Base-by-base conservation (phyloP, 2,329 filamentous ascomycete species). In the Emergomyces orientalis region DNA sequence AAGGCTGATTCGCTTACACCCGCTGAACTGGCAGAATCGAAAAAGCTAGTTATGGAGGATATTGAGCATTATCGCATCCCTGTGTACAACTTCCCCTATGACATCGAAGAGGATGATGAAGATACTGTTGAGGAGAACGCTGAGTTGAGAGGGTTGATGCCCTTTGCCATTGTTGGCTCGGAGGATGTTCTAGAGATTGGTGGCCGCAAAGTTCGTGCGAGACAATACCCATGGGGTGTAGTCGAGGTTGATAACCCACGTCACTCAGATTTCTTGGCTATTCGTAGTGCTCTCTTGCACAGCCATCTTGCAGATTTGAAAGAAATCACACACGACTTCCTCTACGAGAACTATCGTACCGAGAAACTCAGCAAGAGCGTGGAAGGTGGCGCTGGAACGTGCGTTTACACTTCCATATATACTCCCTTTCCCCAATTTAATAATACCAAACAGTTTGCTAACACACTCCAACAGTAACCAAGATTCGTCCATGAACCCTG, bases 361-460 rank as follows among this genome's bases (percentile, higher is more conserved):
- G 94, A 99, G 89, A 97, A 97, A 84, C 89, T 99, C 72, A 96
- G 90, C 83, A 99, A 97, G 90, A 97, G 91, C 76, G 94, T 99
- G 71, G 92, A 97, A 75, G 90, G 90, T 77, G 89, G 90, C 79
- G 84, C 86, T 79, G 85, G 86, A 85, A 86, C 86, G 91, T 96
- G 89, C 71, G 91, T 91, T 65, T 63, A 57, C 56, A 64, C 64
- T 37, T 22, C 43, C 8, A 30, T 49, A 19, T 34, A 51, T 17
- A 27, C 19, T 34, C 17, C 13, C 25, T 59, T 47, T 22, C 11
- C 27, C 17, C 55, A 22, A 22, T 49, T 19, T 59, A 43, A 22
- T 43, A 39, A 25, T 25, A 27, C 27, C 11, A 3, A 51, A 25
- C 47, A 51, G 19, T 11, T 61, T 43, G 32, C 34, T 47, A 59